Base-by-base conservation (phyloP, 768 basidiomycete genomes). In the Boletellus sp. region DNA sequence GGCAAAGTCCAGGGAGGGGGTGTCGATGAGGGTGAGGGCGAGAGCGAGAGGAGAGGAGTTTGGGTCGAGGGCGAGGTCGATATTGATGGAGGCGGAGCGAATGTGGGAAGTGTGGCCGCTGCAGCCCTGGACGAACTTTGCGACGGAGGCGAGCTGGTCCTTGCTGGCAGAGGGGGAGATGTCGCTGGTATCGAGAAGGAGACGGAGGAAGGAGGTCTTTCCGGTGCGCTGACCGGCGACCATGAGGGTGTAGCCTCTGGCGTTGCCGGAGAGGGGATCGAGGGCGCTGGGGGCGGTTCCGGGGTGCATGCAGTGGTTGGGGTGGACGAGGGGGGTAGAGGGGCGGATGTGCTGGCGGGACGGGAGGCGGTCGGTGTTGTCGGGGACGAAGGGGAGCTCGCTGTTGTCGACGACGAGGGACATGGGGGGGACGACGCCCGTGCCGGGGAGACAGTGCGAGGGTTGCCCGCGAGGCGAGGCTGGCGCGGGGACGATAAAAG, bases 201-300 rank as follows among this genome's bases (percentile, higher is more conserved):
- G 85, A 50, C 88, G 82, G 63, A 91, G 84, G 63, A 93, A 87
- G 53, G 87, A 85, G 20, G 89, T 90, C 78, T 93, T 93, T 71
- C 87, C 87, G 71, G 85, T 84, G 71, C 84, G 76, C 65, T 80
- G 83, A 45, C 89, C 89, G 50, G 88, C 89, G 63, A 89, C 87
- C 73, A 91, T 85, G 68, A 91, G 73, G 59, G 84, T 84, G 73
- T 79, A 79, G 33, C 72, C 72, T 61, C 59, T 64, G 63, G 61
- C 55, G 50, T 52, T 53, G 62, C 47, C 52, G 59, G 50, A 49
- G 50, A 52, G 54, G 56, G 54, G 47, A 61, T 60, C 63, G 60
- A 59, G 51, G 58, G 52, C 42, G 63, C 53, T 62, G 66, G 45
- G 48, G 33, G 52, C 45, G 47, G 62, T 53, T 62, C 67, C 67